Evolutionary conservation across 2,329 filamentous ascomycete genomes (phyloP), one percentile per base, ranked within the genome.

Genomic region (Diaporthe caulivora): DNA sequence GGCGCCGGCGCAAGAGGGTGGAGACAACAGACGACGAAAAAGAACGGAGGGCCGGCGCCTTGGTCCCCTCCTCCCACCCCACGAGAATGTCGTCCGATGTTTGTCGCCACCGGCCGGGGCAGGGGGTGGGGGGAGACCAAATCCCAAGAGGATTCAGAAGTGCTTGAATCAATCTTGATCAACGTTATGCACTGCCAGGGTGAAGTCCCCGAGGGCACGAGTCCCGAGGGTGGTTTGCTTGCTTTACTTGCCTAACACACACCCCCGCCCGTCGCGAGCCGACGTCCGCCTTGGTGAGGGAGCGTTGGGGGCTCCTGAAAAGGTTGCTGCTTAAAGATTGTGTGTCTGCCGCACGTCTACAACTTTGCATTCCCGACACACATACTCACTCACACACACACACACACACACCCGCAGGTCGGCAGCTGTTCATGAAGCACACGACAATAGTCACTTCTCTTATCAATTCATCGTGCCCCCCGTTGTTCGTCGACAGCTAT

Each of bases 71-170:
- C n/a, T n/a, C n/a, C n/a, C n/a, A n/a, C n/a, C n/a, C n/a, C n/a
- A n/a, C n/a, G n/a, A n/a, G n/a, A n/a, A 13, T 9, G 13, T 67
- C 62, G 62, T 67, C 62, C 10, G n/a, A 67, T 67, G 47, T 67
- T 37, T 29, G 13, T 40, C 18, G 18, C 13, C 37, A 13, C 37
- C 37, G 37, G n/a, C n/a, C n/a, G 5, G 34, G 34, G 34, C 9
- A 6, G 7, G 37, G 37, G 37, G 13, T 34, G 5, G 37, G 37
- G 11, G 37, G 37, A 10, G 7, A 40, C 9, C 34, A 40, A 13
- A 40, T 40, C 37, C 37, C 37, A 8, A 40, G 37, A 13, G 37
- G 7, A 10, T 8, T 40, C 34, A 34, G 34, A 34, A 49, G 51
- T 51, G 44, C 31, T 21, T 18, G 31, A 7, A n/a, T 24, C 62